These are phyloP conservation scores for Thermothelomyces thermophilus DNA, from an alignment of 2,329 filamentous ascomycete genomes.

Conservation along the genomic window DNA sequence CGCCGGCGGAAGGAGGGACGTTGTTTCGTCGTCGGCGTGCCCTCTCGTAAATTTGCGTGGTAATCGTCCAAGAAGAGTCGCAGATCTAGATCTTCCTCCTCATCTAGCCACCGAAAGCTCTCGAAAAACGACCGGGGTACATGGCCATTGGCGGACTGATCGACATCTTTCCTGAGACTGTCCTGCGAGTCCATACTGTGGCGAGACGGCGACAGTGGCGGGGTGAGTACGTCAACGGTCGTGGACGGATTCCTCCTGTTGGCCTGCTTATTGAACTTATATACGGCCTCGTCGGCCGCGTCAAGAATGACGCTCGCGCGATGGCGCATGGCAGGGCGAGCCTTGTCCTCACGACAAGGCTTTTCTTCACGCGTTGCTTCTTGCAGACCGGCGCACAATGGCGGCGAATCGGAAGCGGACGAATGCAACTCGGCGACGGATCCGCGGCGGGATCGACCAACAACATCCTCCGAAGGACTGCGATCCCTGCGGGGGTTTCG, in stretches of 20 bases:
- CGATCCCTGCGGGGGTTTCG: constrained; percentile 27
- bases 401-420: constrained; percentile 54
- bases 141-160: constrained; percentile 20
- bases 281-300: constrained; percentile 49
- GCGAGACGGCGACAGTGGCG: constrained; percentile 26
- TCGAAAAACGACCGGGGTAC: constrained; percentile 54
- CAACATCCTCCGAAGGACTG: constrained; percentile 29
- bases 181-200: constrained; percentile 29
- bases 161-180: constrained; percentile 12
- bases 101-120: constrained; percentile 67
- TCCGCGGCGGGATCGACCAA: constrained; percentile 28
- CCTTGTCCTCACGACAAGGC: constrained; percentile 66
- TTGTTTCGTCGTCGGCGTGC: constrained; percentile 39
- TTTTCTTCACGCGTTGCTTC: constrained; percentile 66
- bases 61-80: constrained; percentile 64
- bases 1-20: constrained; percentile 62
- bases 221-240: constrained; percentile 27
- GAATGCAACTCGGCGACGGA: constrained; percentile 31
- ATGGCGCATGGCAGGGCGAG: constrained; percentile 48
- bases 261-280: constrained; percentile 38
- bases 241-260: constrained; percentile 31
- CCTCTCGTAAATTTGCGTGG: constrained; percentile 54
- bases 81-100: constrained; percentile 63
- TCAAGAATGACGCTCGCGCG: constrained; percentile 33
- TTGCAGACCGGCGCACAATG: constrained; percentile 59